A percentile compares a stretch with the other conserved stretches of the same genome.
These are phyloP conservation scores for Malus orientalis DNA, from an alignment of 306 rosid genomes.

Conservation along the genomic window DNA sequence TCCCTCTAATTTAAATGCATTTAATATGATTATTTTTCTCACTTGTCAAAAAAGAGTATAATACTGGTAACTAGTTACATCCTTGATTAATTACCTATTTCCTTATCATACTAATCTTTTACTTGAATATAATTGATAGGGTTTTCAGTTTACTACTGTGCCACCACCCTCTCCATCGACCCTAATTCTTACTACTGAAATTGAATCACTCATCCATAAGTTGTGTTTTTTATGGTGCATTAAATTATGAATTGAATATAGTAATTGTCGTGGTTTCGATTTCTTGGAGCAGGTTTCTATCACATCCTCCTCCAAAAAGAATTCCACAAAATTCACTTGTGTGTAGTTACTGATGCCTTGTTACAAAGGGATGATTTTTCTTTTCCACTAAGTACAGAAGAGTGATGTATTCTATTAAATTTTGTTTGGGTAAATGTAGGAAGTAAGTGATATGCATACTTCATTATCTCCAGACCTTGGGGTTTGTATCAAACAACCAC, in stretches of 20 bases:
- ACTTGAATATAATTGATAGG: not conserved
- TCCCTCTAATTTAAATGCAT: too few species aligned
- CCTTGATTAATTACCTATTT: not conserved
- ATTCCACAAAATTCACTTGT: not conserved
- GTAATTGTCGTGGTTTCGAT: slow-evolving; percentile 25
- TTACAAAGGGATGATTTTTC: slow-evolving; percentile 19
- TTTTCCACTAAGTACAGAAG: slow-evolving; percentile 35
- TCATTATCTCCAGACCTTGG: slow-evolving; percentile 6
- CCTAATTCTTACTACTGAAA: not conserved
- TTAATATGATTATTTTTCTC: too few species aligned
- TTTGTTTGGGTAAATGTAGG: slow-evolving; percentile 16
- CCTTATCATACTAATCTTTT: not conserved
- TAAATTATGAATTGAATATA: slow-evolving; percentile 29
- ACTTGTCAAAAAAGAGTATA: too few species aligned
- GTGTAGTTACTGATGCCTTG: slow-evolving; percentile 23
- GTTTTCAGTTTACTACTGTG: not conserved
- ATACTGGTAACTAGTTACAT: not conserved
- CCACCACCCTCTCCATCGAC: not conserved
- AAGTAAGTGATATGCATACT: slow-evolving; percentile 9
- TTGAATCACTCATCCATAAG: slow-evolving; percentile 27
- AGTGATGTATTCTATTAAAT: slow-evolving; percentile 20
- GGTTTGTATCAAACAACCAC: slow-evolving; percentile 16
- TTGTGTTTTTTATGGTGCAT: slow-evolving; percentile 32
- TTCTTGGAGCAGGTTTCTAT: slow-evolving; percentile 11
- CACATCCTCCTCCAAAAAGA: not conserved